These are phyloP conservation scores for Ascochyta lentis DNA, from an alignment of 2,329 filamentous ascomycete genomes.

Conservation along the genomic window DNA sequence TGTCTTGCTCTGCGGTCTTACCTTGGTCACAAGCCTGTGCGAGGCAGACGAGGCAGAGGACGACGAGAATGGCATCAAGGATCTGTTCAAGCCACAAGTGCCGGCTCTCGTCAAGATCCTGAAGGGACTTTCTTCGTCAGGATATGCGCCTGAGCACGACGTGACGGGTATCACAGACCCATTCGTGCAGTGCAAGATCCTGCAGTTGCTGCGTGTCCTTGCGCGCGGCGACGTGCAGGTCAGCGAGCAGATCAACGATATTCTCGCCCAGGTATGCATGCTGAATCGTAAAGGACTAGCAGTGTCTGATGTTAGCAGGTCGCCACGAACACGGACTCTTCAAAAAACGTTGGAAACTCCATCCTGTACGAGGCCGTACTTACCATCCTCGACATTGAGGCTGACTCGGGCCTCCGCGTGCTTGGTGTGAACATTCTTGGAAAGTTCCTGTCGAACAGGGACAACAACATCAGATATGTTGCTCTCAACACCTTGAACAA, in stretches of 20 bases:
- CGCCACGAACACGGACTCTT: slow-evolving; percentile 95
- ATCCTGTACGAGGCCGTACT: slow-evolving; percentile 97
- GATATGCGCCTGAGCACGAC: slow-evolving; percentile 97
- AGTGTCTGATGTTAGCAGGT: slow-evolving; percentile 59
- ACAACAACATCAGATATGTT: slow-evolving; percentile 99
- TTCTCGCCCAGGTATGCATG: slow-evolving; percentile 75
- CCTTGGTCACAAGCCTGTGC: slow-evolving; percentile 88
- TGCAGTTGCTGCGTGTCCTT: slow-evolving; percentile 83
- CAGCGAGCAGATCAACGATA: slow-evolving; percentile 98
- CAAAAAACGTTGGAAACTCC: slow-evolving; percentile 98
- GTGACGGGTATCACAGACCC: slow-evolving; percentile 98
- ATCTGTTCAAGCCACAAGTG: slow-evolving; percentile 88
- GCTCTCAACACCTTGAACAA: slow-evolving; percentile 97
- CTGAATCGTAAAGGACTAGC: not conserved
- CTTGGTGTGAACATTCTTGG: slow-evolving; percentile 97
- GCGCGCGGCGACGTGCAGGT: slow-evolving; percentile 84
- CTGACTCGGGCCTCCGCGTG: slow-evolving; percentile 91
- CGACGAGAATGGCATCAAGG: slow-evolving; percentile 86
- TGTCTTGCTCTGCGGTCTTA: slow-evolving; percentile 89
- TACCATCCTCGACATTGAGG: slow-evolving; percentile 97
- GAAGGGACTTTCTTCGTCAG: slow-evolving; percentile 91
- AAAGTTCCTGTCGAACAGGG: slow-evolving; percentile 97
- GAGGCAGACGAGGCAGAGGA: slow-evolving; percentile 93
- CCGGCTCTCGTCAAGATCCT: slow-evolving; percentile 85
- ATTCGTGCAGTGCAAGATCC: slow-evolving; percentile 95